phyloP scores from a whole-genome alignment of 257 asterid species.

The Plantago ovata region DNA sequence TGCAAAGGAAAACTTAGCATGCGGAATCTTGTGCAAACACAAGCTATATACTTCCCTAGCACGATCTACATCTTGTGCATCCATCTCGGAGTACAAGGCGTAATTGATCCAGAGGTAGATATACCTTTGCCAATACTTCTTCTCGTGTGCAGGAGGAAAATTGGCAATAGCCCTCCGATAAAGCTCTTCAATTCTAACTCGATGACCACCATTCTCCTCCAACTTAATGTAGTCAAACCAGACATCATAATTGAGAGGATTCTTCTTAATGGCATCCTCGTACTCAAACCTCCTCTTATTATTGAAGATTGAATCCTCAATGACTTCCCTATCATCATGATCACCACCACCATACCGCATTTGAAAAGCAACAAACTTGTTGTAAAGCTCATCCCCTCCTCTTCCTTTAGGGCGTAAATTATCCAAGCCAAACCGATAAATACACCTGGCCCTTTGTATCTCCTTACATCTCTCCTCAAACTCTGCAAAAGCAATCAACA shows the following conservation, averaged over 20 bases:
- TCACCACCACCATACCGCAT: constrained; percentile 89
- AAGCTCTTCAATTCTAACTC: constrained; percentile 62
- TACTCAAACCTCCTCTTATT: constrained; percentile 86
- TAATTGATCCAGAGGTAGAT: constrained; percentile 88
- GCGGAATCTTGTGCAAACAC: not conserved
- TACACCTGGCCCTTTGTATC: too few species aligned
- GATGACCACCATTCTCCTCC: constrained; percentile 71
- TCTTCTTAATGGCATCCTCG: constrained; percentile 83
- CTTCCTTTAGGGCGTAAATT: too few species aligned
- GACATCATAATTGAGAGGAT: constrained; percentile 76
- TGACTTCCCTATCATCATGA: constrained; percentile 81
- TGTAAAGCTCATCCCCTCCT: constrained; percentile 66
- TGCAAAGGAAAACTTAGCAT: too few species aligned
- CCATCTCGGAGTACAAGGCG: constrained; percentile 84
- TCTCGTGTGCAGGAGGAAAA: constrained; percentile 91
- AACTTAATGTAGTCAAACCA: constrained; percentile 84
- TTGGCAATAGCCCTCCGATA: constrained; percentile 88
- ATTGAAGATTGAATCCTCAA: constrained; percentile 85
- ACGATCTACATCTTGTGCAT: constrained; percentile 71
- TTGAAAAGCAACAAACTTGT: constrained; percentile 83
- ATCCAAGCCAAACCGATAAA: too few species aligned
- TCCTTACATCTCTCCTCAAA: too few species aligned
- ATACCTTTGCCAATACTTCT: constrained; percentile 89
- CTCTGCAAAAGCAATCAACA: too few species aligned
- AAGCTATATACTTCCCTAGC: constrained; percentile 78